Evolutionary conservation across 805 yeast species (phyloP), one percentile per base, ranked within the genome.

Genomic region (Nakazawaea laoshanensis): DNA sequence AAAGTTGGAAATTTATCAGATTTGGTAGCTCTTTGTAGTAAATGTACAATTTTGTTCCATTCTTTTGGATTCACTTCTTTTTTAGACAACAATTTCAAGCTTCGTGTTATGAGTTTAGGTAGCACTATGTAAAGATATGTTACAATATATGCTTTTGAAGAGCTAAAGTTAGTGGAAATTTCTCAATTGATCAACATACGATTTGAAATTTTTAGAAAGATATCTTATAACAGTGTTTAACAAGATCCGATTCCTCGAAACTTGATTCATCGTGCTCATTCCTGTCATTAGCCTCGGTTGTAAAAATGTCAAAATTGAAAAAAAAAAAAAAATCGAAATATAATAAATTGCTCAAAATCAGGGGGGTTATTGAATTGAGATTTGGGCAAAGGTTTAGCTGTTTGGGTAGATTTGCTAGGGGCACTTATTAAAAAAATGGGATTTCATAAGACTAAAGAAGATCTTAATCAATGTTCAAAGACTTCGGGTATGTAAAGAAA

Each of bases 51-150:
- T 24, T 47, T 46, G 19, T 24, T 9, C 10, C 49, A 32, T 5
- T 50, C 44, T 6, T 42, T 28, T 11, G 12, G 28, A n/a, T 40
- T 13, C 40, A 41, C 7, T 32, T 40, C 24, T 41, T 38, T 12
- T 41, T 38, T 19, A 42, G 42, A 20, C 45, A 49, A 10, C 33
- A 32, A 8, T 36, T 41, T 7, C 45, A 30, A 20, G 34, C 41
- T 27, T 23, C 32, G 31, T 10, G 43, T 42, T 13, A 57, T 28
- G 10, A 51, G 35, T 35, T 47, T 51, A 10, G 65, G 65, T 4
- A 55, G 34, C n/a, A 49, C 48, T 14, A 59, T 53, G 39, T 59
- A 59, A 7, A 57, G 31, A 35, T 56, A 58, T 13, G 63, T 59
- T 30, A 47, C 49, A 7, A 54, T 22, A 36, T 55, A 59, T 4